phyloP scores from a whole-genome alignment of 805 yeast genomes.

The Nakazawaea holstii region DNA sequence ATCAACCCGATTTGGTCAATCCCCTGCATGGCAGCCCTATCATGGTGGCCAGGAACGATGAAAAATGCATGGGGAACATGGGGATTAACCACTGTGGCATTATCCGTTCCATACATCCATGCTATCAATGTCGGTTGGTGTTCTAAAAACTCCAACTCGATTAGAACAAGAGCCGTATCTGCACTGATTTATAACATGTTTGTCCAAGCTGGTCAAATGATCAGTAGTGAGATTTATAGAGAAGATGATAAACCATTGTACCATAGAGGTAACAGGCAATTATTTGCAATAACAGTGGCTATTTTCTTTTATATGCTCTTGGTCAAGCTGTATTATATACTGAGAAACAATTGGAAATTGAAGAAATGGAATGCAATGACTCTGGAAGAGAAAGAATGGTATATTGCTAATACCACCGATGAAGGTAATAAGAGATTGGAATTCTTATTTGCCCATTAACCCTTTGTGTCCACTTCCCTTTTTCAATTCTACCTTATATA shows the following conservation, averaged over 20 bases:
- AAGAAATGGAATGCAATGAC: constrained; percentile 46
- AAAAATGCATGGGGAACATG: constrained; percentile 21
- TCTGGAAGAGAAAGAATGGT: constrained; percentile 42
- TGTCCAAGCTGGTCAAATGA: constrained; percentile 53
- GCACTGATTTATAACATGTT: constrained; percentile 63
- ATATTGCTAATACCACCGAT: constrained; percentile 40
- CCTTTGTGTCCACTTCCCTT: too few species aligned
- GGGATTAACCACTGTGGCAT: constrained; percentile 18
- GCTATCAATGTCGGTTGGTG: constrained; percentile 56
- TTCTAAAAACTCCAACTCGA: constrained; percentile 57
- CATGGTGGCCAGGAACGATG: constrained; percentile 24
- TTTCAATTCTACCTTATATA: too few species aligned
- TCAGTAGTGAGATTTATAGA: constrained; percentile 52
- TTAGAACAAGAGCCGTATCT: constrained; percentile 58
- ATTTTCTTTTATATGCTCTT: constrained; percentile 25
- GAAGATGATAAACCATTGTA: constrained; percentile 55
- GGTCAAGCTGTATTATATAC: constrained; percentile 32
- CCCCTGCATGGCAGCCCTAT: constrained; percentile 19
- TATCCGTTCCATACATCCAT: constrained; percentile 45
- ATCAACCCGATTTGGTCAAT: constrained; percentile 21
- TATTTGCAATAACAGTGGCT: constrained; percentile 31
- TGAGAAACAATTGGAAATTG: constrained; percentile 39
- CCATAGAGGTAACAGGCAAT: constrained; percentile 45
- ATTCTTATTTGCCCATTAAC: constrained; percentile 19
- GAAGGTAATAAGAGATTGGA: constrained; percentile 58